Conservation (phyloP, 305 asterid genomes). For the Plantago lanceolata region DNA sequence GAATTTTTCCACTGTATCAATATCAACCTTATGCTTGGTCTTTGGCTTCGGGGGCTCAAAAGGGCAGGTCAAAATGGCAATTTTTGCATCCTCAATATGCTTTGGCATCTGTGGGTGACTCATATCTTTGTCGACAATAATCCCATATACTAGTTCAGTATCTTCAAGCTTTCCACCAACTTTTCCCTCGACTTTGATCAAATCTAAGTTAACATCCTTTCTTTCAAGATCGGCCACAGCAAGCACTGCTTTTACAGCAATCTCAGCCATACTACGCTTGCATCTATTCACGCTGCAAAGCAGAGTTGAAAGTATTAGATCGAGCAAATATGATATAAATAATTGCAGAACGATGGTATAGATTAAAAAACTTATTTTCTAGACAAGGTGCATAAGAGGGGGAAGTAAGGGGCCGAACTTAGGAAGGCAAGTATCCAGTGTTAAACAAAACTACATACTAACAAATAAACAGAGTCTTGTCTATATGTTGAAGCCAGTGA, state of each 20-base stretch:
- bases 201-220: constrained; percentile 86
- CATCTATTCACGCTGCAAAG: constrained; percentile 84
- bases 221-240: constrained; percentile 95
- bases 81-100: constrained; percentile 78
- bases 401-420: not conserved
- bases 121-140: constrained; percentile 91
- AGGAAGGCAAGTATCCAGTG: not conserved
- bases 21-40: constrained; percentile 98
- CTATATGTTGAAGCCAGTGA: too few relatives aligned
- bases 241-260: constrained; percentile 91
- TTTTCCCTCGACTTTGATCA: constrained; percentile 91
- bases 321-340: too few relatives aligned
- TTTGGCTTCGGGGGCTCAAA: too few relatives aligned
- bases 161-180: constrained; percentile 98
- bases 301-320: constrained; percentile 11
- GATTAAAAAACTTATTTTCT: too few relatives aligned
- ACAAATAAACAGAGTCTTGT: too few relatives aligned
- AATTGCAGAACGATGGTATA: too few relatives aligned
- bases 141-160: constrained; percentile 81
- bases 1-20: constrained; percentile 86
- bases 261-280: constrained; percentile 86
- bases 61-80: constrained; percentile 91
- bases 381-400: too few relatives aligned
- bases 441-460: too few relatives aligned
- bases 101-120: constrained; percentile 99